phyloP scores from a whole-genome alignment of 495 filamentous ascomycete species.

The Aspergillus carlsbadensis region DNA sequence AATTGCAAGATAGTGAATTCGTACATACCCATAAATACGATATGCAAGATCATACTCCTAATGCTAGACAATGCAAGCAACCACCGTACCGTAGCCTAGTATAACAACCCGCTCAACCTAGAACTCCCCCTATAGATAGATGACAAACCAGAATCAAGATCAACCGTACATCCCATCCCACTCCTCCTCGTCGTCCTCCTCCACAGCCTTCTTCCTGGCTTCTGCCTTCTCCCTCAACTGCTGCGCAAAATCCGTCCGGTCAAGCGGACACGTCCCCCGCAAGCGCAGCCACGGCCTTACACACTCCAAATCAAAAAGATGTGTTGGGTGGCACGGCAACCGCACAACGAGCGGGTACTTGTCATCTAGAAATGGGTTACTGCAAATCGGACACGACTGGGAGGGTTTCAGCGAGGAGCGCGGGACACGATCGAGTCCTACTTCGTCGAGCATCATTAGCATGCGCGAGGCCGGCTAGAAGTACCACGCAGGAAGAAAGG shows the following conservation, averaged over 20 bases:
- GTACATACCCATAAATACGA: not conserved
- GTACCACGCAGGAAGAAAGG: not conserved
- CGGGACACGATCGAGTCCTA: constrained; percentile 74
- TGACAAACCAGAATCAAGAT: constrained; percentile 8
- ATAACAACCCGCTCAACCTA: not conserved
- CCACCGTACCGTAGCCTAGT: not conserved
- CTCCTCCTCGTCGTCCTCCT: constrained; percentile 66
- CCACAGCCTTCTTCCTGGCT: constrained; percentile 48
- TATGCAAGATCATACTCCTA: not conserved
- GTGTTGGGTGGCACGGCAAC: constrained; percentile 77
- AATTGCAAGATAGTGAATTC: not conserved
- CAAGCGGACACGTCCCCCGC: constrained; percentile 86
- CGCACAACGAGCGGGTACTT: constrained; percentile 79
- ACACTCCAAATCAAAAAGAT: constrained; percentile 91
- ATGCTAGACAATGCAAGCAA: not conserved
- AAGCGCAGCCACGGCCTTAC: constrained; percentile 89
- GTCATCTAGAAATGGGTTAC: constrained; percentile 76
- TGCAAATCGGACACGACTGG: constrained; percentile 84
- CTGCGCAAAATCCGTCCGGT: constrained; percentile 74
- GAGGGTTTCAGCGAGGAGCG: constrained; percentile 62
- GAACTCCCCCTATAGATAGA: not conserved
- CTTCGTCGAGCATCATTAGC: not conserved
- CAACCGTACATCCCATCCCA: constrained; percentile 76
- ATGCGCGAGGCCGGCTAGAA: not conserved
- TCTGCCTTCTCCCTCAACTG: constrained; percentile 64